Percentiles rank a stretch among this genome's conserved stretches.
These are phyloP conservation scores for Wallacemonas collosoma DNA, from an alignment of 208 protist genomes.

Conservation along the genomic window DNA sequence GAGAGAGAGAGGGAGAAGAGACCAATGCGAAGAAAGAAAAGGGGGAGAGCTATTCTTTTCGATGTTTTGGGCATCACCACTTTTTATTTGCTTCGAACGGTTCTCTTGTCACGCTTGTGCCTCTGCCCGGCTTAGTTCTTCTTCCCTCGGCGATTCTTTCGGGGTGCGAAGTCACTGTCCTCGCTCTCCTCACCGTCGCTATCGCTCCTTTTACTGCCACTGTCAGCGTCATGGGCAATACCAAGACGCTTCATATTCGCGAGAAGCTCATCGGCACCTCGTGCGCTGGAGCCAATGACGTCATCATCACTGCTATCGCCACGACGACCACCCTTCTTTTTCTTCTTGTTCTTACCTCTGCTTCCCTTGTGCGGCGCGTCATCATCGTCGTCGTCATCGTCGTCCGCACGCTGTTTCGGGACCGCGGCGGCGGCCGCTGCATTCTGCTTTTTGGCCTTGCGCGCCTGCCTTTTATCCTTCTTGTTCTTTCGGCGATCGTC, in stretches of 20 bases:
- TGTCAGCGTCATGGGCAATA: conserved; percentile 34
- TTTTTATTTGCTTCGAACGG: too few species aligned
- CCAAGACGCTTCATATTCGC: conserved; percentile 42
- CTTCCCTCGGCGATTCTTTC: conserved; percentile 1
- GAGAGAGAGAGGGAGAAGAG: background rate
- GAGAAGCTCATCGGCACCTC: conserved; percentile 77
- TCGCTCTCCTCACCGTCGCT: conserved; percentile 39
- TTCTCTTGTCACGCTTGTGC: too few species aligned
- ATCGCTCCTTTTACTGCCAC: conserved; percentile 53
- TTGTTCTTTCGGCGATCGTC: conserved; percentile 24
- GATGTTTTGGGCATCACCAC: too few species aligned
- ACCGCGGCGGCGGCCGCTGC: background rate
- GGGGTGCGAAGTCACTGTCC: conserved; percentile 9
- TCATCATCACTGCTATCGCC: conserved; percentile 18
- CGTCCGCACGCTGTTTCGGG: conserved; percentile 16
- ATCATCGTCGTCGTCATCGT: conserved; percentile 32
- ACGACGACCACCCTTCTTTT: conserved; percentile 23
- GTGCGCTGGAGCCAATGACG: conserved; percentile 19
- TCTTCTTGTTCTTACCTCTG: conserved; percentile 38
- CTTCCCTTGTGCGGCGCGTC: conserved; percentile 9
- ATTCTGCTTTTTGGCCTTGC: conserved; percentile 17
- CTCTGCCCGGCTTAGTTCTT: background rate
- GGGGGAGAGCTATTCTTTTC: background rate
- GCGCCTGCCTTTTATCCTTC: conserved; percentile 30
- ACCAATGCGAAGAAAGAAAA: background rate